Base-by-base conservation (phyloP, 805 yeast genomes). In the Yamadazyma insecticola region DNA sequence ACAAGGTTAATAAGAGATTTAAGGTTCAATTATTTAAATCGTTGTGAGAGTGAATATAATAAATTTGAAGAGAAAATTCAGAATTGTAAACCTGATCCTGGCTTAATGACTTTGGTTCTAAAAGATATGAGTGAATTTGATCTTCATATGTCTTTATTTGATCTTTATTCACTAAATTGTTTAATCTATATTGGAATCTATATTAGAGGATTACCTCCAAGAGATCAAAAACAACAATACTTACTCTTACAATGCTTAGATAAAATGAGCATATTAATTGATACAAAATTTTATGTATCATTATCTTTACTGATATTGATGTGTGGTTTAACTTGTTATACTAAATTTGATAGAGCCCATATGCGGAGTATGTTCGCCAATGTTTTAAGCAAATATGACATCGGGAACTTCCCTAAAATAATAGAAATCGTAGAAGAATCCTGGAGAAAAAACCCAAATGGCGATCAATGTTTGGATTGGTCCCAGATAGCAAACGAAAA, bases 231-330 rank as follows among this genome's bases (percentile, higher is more conserved):
- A 18, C 21, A 18, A 14, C 13, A 21, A 23, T 17, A 26, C 4
- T 7, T 33, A 8, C n/a, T n/a, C n/a, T n/a, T n/a, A n/a, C n/a
- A n/a, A n/a, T n/a, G n/a, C n/a, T n/a, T n/a, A n/a, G 15, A 24
- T n/a, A 4, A 11, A 11, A 29, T 34, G 7, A 29, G 26, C 8
- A 13, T 10, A 6, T 15, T 34, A 10, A 26, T 34, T n/a, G 22
- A 34, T 26, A 13, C 37, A 5, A 29, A 19, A n/a, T n/a, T 34
- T 13, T 14, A 14, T 6, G 33, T 40, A 2, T 24, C 41, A 5
- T 25, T 46, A 12, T 37, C 45, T 15, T 28, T 46, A 6, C 48
- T 40, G 17, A 24, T 48, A 3, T 32, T 53, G 14, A 39, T 49
- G 15, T 43, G 51, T 29, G 59, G 57, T 7, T 18, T 18, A 18